Conservation (phyloP, 345 rosid species). For the Populus simonii region DNA sequence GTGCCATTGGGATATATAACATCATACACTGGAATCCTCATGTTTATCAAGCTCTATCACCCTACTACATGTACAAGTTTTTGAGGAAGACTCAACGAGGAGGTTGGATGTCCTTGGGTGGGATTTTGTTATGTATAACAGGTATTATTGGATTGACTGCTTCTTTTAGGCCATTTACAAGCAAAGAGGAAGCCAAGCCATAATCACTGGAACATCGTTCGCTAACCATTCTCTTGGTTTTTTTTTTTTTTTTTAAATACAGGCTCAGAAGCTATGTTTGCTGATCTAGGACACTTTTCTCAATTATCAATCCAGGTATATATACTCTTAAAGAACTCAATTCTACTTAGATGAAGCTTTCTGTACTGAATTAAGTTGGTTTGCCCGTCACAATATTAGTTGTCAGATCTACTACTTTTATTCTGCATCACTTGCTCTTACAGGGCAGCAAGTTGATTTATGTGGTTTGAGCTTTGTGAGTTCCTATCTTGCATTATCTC, state of each 20-base stretch:
- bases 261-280: slow-evolving; percentile 99
- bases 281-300: slow-evolving; percentile 92
- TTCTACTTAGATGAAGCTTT: neutral
- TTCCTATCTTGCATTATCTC: neutral
- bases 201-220: neutral
- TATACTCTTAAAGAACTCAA: neutral
- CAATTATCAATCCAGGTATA: slow-evolving; percentile 83
- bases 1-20: slow-evolving; percentile 72
- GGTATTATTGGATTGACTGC: slow-evolving; percentile 34
- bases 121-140: slow-evolving; percentile 79
- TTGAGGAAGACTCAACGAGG: slow-evolving; percentile 68
- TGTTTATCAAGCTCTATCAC: slow-evolving; percentile 81
- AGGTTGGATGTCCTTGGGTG: slow-evolving; percentile 93
- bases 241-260: neutral
- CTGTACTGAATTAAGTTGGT: neutral
- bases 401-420: neutral
- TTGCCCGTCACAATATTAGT: neutral
- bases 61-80: slow-evolving; percentile 71
- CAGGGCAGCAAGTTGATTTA: neutral
- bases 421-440: neutral
- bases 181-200: neutral
- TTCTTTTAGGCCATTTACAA: slow-evolving; percentile 2
- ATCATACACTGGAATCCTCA: slow-evolving; percentile 81
- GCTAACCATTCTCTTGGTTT: neutral
- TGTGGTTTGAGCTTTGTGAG: neutral